Percentiles rank a stretch among this genome's conserved stretches.
Evolutionary conservation across 2,329 filamentous ascomycete species (phyloP).

Genomic region (Neopestalotiopsis clavispora): DNA sequence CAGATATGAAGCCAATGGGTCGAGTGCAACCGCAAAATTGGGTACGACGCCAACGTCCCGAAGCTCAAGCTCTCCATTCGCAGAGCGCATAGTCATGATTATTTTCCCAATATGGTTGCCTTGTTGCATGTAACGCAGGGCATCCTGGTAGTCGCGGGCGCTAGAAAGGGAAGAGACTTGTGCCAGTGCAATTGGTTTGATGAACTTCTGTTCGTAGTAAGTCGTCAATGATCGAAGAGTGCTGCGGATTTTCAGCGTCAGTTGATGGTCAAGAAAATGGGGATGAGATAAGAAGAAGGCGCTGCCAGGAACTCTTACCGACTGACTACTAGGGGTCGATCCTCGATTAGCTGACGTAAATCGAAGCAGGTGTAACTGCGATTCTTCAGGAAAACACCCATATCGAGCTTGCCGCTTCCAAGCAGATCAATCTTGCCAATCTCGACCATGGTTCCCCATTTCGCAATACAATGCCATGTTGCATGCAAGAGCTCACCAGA

Average conservation of each 20-base stretch:
- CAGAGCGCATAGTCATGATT: conserved; percentile 26
- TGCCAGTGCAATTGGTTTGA: too few species aligned
- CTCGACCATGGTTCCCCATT: conserved; percentile 35
- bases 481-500: conserved; percentile 27
- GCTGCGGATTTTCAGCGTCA: too few species aligned
- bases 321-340: too few species aligned
- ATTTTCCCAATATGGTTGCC: conserved; percentile 30
- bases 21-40: conserved; percentile 15
- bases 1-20: conserved; percentile 36
- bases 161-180: too few species aligned
- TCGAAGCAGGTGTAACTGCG: background rate
- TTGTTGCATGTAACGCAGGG: too few species aligned
- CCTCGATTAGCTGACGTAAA: too few species aligned
- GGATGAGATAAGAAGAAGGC: too few species aligned
- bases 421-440: conserved; percentile 34
- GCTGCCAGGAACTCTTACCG: too few species aligned
- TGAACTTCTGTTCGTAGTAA: too few species aligned
- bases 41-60: background rate
- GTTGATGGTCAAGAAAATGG: too few species aligned
- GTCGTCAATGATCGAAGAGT: too few species aligned
- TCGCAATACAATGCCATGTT: conserved; percentile 35
- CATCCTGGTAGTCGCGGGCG: too few species aligned
- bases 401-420: conserved; percentile 11
- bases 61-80: background rate
- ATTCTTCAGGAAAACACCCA: background rate